Conservation (phyloP, 306 rosid species). For the Trifolium pratense region DNA sequence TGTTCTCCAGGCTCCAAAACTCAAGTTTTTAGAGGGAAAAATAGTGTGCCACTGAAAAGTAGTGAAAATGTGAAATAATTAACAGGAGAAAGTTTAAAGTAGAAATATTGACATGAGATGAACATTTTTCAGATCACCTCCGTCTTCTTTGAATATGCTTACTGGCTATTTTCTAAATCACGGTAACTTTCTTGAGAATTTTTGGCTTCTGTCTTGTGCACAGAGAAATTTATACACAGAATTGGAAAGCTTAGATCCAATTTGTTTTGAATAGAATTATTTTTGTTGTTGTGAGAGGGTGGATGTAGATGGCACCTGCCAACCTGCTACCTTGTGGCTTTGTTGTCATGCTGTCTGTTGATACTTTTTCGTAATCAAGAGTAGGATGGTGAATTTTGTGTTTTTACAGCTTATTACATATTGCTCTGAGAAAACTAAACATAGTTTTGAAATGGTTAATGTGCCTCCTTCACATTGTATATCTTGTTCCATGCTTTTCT, state of each 20-base stretch:
- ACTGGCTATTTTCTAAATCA: slow-evolving; percentile 20
- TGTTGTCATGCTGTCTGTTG: not conserved
- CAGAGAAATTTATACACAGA: not conserved
- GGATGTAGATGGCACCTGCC: slow-evolving; percentile 18
- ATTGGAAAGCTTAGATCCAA: slow-evolving; percentile 11
- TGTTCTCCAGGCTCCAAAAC: not conserved
- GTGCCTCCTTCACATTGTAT: slow-evolving; percentile 21
- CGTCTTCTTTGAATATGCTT: slow-evolving; percentile 14
- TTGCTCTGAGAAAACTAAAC: slow-evolving; percentile 36
- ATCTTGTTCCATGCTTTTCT: slow-evolving; percentile 34
- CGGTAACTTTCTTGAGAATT: slow-evolving; percentile 11
- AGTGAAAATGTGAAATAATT: slow-evolving; percentile 18
- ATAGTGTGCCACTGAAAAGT: slow-evolving; percentile 5
- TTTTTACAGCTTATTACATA: slow-evolving; percentile 25
- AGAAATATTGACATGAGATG: slow-evolving; percentile 17
- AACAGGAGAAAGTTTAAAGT: slow-evolving; percentile 5
- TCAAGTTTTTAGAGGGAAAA: slow-evolving; percentile 14
- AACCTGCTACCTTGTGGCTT: slow-evolving; percentile 26
- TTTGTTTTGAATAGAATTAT: slow-evolving; percentile 14
- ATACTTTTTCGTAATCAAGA: slow-evolving; percentile 4
- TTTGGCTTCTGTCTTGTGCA: slow-evolving; percentile 16
- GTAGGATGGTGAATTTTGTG: not conserved
- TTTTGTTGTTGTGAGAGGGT: slow-evolving; percentile 23
- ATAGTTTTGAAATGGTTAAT: slow-evolving; percentile 9
- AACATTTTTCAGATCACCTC: slow-evolving; percentile 15